These are phyloP conservation scores for Candida ponderosae DNA, from an alignment of 805 yeast genomes.

Conservation along the genomic window DNA sequence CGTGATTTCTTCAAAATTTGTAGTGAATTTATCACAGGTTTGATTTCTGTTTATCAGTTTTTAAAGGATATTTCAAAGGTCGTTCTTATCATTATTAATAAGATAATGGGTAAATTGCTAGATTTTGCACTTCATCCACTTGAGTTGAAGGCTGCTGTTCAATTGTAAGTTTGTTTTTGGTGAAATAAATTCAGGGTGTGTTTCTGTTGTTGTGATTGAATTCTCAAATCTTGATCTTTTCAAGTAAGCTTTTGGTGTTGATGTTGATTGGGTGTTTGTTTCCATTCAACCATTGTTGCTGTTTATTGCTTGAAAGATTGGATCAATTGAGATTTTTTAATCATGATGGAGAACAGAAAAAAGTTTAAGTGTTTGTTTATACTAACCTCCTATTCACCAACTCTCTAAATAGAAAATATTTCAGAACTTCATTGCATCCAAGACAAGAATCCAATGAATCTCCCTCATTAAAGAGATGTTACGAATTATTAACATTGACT, in stretches of 20 bases:
- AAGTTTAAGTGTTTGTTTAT: too few species aligned
- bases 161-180: constrained; percentile 31
- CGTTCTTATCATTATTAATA: not conserved
- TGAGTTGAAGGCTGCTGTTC: constrained; percentile 63
- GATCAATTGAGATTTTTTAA: too few species aligned
- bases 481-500: constrained; percentile 54
- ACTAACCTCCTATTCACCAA: not conserved
- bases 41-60: too few species aligned
- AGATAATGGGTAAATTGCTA: constrained; percentile 48
- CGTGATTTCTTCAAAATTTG: too few species aligned
- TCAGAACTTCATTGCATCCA: constrained; percentile 32
- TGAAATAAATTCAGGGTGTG: not conserved
- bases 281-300: too few species aligned
- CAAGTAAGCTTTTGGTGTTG: too few species aligned
- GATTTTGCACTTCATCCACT: constrained; percentile 62
- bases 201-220: not conserved
- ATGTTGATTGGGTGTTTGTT: too few species aligned
- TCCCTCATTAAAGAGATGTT: constrained; percentile 53
- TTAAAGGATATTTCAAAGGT: not conserved
- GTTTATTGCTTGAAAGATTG: too few species aligned
- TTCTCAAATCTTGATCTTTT: too few species aligned
- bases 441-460: constrained; percentile 27
- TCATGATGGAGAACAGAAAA: too few species aligned
- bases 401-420: constrained; percentile 11
- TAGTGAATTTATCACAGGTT: too few species aligned